Evolutionary conservation across 768 basidiomycete genomes (phyloP).

Genomic region (Clitopilus hobsonii): DNA sequence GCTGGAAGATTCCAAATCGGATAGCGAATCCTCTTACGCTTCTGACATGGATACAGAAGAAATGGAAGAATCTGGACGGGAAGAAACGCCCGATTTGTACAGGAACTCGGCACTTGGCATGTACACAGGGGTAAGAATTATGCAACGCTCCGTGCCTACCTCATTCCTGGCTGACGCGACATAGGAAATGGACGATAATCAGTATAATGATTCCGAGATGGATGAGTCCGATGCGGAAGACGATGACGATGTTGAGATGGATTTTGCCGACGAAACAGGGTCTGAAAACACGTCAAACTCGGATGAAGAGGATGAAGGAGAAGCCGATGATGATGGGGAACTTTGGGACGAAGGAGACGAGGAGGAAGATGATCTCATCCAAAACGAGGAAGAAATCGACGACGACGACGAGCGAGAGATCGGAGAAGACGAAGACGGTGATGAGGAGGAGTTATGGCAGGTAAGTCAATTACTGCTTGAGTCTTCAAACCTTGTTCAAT

Average conservation of each 20-base stretch:
- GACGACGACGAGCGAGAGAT: slow-evolving; percentile 38
- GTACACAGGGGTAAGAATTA: slow-evolving; percentile 76
- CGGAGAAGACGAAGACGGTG: slow-evolving; percentile 43
- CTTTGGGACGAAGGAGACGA: slow-evolving; percentile 69
- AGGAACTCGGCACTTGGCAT: slow-evolving; percentile 95
- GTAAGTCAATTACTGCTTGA: slow-evolving; percentile 21
- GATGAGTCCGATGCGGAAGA: slow-evolving; percentile 83
- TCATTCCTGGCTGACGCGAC: slow-evolving; percentile 9
- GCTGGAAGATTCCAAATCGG: slow-evolving; percentile 41
- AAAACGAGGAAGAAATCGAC: slow-evolving; percentile 46
- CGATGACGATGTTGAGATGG: slow-evolving; percentile 84
- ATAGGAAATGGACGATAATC: slow-evolving; percentile 83
- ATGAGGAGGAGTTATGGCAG: slow-evolving; percentile 57
- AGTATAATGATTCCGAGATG: slow-evolving; percentile 73
- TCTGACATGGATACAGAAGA: slow-evolving; percentile 61
- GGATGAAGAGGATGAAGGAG: slow-evolving; percentile 67
- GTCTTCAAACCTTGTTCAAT: background rate
- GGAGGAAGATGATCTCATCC: slow-evolving; percentile 60
- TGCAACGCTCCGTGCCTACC: slow-evolving; percentile 1
- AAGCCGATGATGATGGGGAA: slow-evolving; percentile 54
- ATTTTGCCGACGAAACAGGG: slow-evolving; percentile 78
- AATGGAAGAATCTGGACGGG: slow-evolving; percentile 49
- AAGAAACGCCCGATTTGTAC: slow-evolving; percentile 91
- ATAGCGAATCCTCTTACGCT: slow-evolving; percentile 42
- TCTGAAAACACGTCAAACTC: slow-evolving; percentile 79